A percentile compares a stretch with the other conserved stretches of the same genome.
Evolutionary conservation across 2,329 filamentous ascomycete genomes (phyloP).

Genomic region (Chrysosphaeria jannelii): DNA sequence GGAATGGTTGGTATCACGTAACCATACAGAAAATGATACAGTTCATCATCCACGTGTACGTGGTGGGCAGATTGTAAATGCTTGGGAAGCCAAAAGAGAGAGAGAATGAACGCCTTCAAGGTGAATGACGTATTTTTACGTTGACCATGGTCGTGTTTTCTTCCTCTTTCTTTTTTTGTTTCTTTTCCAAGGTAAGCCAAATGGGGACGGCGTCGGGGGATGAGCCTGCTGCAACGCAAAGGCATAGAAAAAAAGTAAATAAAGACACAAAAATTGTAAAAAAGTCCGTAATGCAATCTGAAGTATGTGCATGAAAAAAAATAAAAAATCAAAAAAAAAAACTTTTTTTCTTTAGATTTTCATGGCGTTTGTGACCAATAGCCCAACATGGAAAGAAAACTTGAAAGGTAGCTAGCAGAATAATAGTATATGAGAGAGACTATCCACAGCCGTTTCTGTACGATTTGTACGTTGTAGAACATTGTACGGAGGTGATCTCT

Average conservation of each 20-base stretch:
- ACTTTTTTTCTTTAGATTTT: no score
- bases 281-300: not conserved
- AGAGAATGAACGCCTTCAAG: not conserved
- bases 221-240: not conserved
- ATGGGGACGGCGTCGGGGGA: not conserved
- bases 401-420: no score
- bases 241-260: not conserved
- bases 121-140: not conserved
- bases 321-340: not conserved
- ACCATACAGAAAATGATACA: no score
- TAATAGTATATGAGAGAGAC: no score
- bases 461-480: no score
- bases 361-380: no score
- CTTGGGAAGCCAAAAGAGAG: not conserved
- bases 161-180: not conserved
- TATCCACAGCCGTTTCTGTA: no score
- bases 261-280: no score
- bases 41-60: no score
- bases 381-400: no score
- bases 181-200: not conserved
- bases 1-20: no score
- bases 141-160: not conserved
- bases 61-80: slow-evolving; percentile 1
- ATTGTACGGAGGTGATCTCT: no score
- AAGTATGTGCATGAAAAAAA: not conserved